Percentiles rank a stretch among this genome's conserved stretches.
phyloP scores from a whole-genome alignment of 352 stramenopile species.

The Pythium dissimile region DNA sequence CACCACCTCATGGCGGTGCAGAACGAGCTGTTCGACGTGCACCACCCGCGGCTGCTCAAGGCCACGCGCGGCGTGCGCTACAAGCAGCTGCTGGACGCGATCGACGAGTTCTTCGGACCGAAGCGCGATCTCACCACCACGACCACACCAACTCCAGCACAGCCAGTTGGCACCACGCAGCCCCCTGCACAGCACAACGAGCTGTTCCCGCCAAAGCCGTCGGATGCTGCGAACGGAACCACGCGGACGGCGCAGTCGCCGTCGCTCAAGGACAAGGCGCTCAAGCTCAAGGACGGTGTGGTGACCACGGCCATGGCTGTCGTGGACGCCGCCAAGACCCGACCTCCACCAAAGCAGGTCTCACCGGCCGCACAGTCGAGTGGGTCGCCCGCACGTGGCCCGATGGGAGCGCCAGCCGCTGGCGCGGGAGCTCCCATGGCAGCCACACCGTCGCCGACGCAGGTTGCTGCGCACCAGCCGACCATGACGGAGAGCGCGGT shows the following conservation, averaged over 20 bases:
- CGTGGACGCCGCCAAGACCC: neutral
- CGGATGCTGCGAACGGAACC: no score
- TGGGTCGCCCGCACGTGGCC: no score
- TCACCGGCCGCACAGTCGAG: no score
- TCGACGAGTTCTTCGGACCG: constrained; percentile 1
- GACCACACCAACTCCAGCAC: neutral
- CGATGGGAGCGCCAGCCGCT: no score
- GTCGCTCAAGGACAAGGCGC: neutral
- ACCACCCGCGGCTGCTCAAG: neutral
- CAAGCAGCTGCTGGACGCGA: neutral
- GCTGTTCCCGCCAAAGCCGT: no score
- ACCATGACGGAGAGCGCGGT: neutral
- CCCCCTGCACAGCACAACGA: no score
- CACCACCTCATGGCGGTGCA: neutral
- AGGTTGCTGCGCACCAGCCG: neutral
- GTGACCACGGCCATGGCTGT: neutral
- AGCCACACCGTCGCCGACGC: neutral
- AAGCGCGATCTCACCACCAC: neutral
- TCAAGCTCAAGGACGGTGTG: neutral
- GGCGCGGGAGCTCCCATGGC: neutral
- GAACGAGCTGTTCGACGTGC: neutral
- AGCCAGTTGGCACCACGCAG: no score
- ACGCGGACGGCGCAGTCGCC: no score
- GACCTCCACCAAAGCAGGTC: neutral
- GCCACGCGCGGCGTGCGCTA: neutral